phyloP scores from a whole-genome alignment of 1,139 yeast species.

The Candida dubliniensis region DNA sequence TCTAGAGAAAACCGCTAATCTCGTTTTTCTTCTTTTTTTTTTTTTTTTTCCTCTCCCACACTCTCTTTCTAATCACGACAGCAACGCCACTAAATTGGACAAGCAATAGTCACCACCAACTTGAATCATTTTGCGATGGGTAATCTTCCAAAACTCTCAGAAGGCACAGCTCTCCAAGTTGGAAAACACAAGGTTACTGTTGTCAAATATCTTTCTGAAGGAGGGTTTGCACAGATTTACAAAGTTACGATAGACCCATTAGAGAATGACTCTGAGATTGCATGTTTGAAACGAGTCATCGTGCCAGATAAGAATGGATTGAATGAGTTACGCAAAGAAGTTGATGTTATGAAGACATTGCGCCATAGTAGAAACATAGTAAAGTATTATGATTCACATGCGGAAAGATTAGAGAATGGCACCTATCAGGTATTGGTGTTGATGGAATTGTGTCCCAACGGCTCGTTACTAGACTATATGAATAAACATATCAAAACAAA shows the following conservation, averaged over 20 bases:
- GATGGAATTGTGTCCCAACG: conserved; percentile 77
- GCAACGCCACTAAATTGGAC: no score
- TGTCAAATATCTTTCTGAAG: conserved; percentile 43
- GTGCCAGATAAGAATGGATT: conserved; percentile 71
- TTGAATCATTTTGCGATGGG: conserved; percentile 22
- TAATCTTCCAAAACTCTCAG: conserved; percentile 37
- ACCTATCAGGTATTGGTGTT: conserved; percentile 72
- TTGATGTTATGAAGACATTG: conserved; percentile 75
- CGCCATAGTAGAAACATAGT: conserved; percentile 60
- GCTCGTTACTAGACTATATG: conserved; percentile 73
- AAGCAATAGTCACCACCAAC: background rate
- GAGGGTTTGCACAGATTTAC: conserved; percentile 60
- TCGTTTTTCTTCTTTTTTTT: background rate
- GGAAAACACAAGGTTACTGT: conserved; percentile 43
- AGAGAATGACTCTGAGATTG: conserved; percentile 41
- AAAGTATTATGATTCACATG: conserved; percentile 73
- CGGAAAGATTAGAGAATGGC: conserved; percentile 56
- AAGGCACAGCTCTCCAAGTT: conserved; percentile 42
- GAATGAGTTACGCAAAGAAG: conserved; percentile 67
- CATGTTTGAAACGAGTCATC: conserved; percentile 73
- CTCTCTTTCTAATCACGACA: no score
- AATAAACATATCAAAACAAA: conserved; percentile 66
- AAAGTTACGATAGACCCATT: conserved; percentile 50
- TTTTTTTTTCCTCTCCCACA: background rate
- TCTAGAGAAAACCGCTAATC: background rate